These are phyloP conservation scores for Blumeriella jaapii DNA, from an alignment of 2,329 filamentous ascomycete species.

Conservation along the genomic window DNA sequence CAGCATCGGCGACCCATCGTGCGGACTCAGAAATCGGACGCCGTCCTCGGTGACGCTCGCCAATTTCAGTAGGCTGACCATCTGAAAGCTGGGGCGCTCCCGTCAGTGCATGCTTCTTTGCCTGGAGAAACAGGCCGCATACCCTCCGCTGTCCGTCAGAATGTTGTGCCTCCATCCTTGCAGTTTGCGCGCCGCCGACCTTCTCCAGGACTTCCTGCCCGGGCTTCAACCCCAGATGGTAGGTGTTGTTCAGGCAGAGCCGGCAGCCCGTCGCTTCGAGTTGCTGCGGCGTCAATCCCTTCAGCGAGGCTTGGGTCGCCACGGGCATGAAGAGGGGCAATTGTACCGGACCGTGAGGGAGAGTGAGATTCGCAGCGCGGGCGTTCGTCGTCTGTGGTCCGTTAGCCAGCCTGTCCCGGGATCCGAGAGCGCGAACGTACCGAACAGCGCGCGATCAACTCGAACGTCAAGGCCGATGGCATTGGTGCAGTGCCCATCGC, in stretches of 20 bases:
- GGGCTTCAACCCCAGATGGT: conserved; percentile 89
- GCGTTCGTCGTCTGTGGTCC: conserved; percentile 73
- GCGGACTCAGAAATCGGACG: conserved; percentile 89
- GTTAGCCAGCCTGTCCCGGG: conserved; percentile 5
- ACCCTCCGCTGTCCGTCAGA: conserved; percentile 70
- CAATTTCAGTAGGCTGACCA: conserved; percentile 91
- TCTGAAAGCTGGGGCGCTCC: conserved; percentile 64
- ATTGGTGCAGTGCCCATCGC: conserved; percentile 26
- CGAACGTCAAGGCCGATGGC: conserved; percentile 63
- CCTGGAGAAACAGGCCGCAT: conserved; percentile 27
- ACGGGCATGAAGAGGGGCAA: conserved; percentile 98
- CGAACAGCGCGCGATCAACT: conserved; percentile 67
- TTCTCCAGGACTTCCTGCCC: conserved; percentile 81
- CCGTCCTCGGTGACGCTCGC: conserved; percentile 90
- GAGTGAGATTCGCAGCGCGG: conserved; percentile 72
- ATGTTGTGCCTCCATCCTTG: conserved; percentile 96
- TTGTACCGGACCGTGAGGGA: conserved; percentile 84
- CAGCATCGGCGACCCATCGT: conserved; percentile 92
- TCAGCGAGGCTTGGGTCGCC: conserved; percentile 89
- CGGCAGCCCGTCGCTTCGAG: conserved; percentile 81
- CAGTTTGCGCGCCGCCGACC: conserved; percentile 81
- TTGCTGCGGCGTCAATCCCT: conserved; percentile 87
- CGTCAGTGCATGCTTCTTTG: conserved; percentile 3
- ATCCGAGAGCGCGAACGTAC: conserved; percentile 37
- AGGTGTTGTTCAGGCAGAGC: conserved; percentile 94